A percentile compares a stretch with the other conserved stretches of the same genome.
These are phyloP conservation scores for Cyphellophora europaea DNA, from an alignment of 2,329 filamentous ascomycete genomes.

Conservation along the genomic window DNA sequence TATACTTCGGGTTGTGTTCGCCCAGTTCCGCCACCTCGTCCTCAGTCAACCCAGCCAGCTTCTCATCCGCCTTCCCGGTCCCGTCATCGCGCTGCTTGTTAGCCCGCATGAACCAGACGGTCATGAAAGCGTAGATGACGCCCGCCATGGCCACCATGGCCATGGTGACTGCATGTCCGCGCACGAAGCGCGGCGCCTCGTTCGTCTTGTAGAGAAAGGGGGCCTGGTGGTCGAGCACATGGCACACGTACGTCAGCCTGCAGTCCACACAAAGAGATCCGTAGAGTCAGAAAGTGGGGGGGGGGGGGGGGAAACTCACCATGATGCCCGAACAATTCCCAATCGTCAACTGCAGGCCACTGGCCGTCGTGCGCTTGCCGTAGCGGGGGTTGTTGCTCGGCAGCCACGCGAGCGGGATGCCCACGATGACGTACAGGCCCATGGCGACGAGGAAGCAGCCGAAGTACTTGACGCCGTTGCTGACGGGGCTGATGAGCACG, in stretches of 20 bases:
- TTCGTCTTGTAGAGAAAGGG: conserved; percentile 26
- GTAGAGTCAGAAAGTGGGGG: conserved; percentile 53
- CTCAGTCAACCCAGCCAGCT: conserved; percentile 29
- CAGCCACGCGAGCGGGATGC: conserved; percentile 47
- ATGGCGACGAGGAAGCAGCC: conserved; percentile 68
- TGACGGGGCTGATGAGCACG: conserved; percentile 52
- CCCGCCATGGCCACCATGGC: conserved; percentile 48
- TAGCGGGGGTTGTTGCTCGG: conserved; percentile 61
- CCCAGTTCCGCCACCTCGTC: conserved; percentile 34
- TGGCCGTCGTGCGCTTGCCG: conserved; percentile 65
- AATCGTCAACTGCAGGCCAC: conserved; percentile 57
- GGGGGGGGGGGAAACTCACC: too few species aligned
- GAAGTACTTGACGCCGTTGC: conserved; percentile 60
- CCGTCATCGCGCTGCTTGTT: conserved; percentile 33
- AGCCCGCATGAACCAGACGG: conserved; percentile 40
- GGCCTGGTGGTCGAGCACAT: conserved; percentile 2
- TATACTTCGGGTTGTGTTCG: conserved; percentile 27
- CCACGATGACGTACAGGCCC: conserved; percentile 56
- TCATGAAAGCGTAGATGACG: conserved; percentile 45
- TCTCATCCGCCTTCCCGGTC: conserved; percentile 28
- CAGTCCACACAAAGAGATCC: conserved; percentile 1
- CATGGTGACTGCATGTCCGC: conserved; percentile 54
- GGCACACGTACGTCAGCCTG: conserved; percentile 1
- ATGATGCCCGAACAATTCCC: conserved; percentile 66
- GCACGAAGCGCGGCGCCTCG: conserved; percentile 49